Base-by-base conservation (phyloP, 2,329 filamentous ascomycete species). In the Phaeomoniella chlamydospora region DNA sequence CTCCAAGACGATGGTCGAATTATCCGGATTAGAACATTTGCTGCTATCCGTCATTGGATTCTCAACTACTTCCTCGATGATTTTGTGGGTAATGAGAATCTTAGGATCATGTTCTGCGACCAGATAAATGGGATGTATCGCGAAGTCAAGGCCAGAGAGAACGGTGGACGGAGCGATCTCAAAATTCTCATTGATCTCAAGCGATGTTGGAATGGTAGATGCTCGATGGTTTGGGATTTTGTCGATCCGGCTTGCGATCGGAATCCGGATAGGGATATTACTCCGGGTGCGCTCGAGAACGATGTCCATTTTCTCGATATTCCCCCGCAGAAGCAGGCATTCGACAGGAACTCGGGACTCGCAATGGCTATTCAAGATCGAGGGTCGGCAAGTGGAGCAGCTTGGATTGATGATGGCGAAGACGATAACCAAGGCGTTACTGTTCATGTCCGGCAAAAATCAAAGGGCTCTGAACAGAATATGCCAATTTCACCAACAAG, bases 1-100 rank as follows among this genome's bases (percentile, higher is more conserved):
- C 64, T 72, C 33, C 84, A 93, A 51, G 85, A 94, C 53, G 76
- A 78, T 39, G 90, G 90, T 29, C 82, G 86, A 52, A 84, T 98
- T 36, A 90, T 94, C n/a, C 76, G 88, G 34, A 92, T 98, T 12
- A 75, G 90, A 30, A 92, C 87, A 0, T 98, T 96, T 61, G 90
- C 94, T 16, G 90, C 90, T 5, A 68, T 96, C 31, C 77, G 90
- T 38, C 90, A 98, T 57, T 98, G 90, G 90, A 87, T 96, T 39
- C 61, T 98, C 42, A 98, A 98, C 55, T 98, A 98, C 57, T 98
- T 96, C 46, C 70, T 83, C 37, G 90, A 98, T 52, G 90, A 98
- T 53, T 98, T 94, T 53, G 74, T 92, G 29, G 59, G 79, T 15
- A 76, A 87, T 51, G 77, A 80, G 50, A 64, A 72, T 31, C 65